Base-by-base conservation (phyloP, 768 basidiomycete species). In the Coprinopsis sp. region DNA sequence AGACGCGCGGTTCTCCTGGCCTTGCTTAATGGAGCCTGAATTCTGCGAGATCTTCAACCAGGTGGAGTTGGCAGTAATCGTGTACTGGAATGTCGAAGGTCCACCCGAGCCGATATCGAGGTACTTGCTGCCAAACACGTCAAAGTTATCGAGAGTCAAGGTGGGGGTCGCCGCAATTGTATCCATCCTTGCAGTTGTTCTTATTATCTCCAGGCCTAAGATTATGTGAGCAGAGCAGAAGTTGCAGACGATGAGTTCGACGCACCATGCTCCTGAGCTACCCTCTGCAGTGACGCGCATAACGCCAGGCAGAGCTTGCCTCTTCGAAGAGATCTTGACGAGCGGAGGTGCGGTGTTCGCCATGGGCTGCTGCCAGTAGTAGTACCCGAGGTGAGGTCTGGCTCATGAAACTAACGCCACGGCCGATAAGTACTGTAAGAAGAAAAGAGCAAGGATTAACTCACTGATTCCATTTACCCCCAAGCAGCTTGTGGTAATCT, bases 311-410 rank as follows among this genome's bases (percentile, higher is more conserved):
- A 82, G 59, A 0, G 74, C 77, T 47, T 78, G 72, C 57, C 82
- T 83, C 47, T 70, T 73, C 12, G 68, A 59, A 50, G 79, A 75
- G 19, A 80, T 74, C 31, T 73, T 65, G 38, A 71, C 74, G 37
- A 80, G 62, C 27, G 61, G 58, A 4, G 77, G 79, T 76, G 79
- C 79, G 18, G 76, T 74, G 60, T 86, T 78, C 12, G 73, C 69
- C 76, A 79, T 79, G 3, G 83, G 82, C 54, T 82, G 81, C 51
- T 87, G 84, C 79, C 83, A 84, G 61, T 86, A 84, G 51, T 72
- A 77, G 50, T 81, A 84, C 44, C 75, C 75, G 47, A 80, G 56
- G 61, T 78, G 70, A 81, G n/a, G 82, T 81, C 57, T 84, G 82
- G 56, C 82, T 79, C 78, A 87, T 82, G 76, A 86, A 84, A 56